A percentile compares a stretch with the other conserved stretches of the same genome.
Conservation (phyloP, 805 yeast species). For the Candida coquimbonensis region DNA sequence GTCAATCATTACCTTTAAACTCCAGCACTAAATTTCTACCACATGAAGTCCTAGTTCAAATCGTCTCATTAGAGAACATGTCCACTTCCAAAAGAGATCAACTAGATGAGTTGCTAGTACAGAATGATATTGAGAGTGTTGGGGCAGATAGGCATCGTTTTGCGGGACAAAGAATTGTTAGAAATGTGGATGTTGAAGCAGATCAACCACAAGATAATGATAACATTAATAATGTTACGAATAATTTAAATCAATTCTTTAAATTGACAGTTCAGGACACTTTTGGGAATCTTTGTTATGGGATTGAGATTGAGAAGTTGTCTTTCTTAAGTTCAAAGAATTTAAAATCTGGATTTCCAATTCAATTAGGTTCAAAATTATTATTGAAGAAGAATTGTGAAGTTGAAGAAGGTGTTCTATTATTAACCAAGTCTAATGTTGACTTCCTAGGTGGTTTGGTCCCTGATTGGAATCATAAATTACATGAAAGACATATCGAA, state of each 20-base stretch:
- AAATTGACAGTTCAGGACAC: constrained; percentile 55
- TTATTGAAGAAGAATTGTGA: constrained; percentile 41
- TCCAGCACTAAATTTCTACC: constrained; percentile 3
- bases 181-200: constrained; percentile 44
- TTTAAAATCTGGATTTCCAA: constrained; percentile 27
- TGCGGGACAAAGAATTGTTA: constrained; percentile 25
- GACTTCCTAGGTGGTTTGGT: constrained; percentile 34
- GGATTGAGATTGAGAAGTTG: constrained; percentile 48
- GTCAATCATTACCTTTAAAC: constrained; percentile 1
- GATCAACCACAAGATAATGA: constrained; percentile 16
- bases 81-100: constrained; percentile 44
- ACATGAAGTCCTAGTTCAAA: constrained; percentile 40
- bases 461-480: constrained; percentile 31
- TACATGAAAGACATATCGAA: constrained; percentile 25
- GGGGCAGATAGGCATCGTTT: constrained; percentile 46
- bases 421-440: constrained; percentile 23
- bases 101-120: constrained; percentile 46
- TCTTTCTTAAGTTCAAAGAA: constrained; percentile 33
- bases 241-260: constrained; percentile 27
- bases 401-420: constrained; percentile 39
- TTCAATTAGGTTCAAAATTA: constrained; percentile 52
- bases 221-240: constrained; percentile 3
- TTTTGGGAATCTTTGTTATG: constrained; percentile 45
- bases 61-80: constrained; percentile 48
- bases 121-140: constrained; percentile 51